Conservation (phyloP, 768 basidiomycete species). For the Lactarius pseudohatsudake region DNA sequence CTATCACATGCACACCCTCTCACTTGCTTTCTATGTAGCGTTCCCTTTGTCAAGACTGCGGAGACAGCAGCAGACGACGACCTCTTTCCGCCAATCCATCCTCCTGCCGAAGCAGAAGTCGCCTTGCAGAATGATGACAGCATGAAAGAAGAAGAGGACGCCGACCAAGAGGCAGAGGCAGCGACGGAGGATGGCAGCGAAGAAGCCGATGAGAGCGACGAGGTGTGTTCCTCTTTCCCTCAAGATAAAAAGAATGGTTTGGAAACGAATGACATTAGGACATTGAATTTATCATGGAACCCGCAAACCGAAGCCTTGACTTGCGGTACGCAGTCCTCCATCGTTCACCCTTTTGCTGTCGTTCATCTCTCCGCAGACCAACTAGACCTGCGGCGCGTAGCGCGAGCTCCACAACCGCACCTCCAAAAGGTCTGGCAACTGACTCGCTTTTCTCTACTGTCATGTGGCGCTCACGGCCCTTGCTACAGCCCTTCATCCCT, state of each 20-base stretch:
- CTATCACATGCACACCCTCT: constrained; percentile 2
- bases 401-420: constrained; percentile 35
- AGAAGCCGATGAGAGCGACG: constrained; percentile 41
- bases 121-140: constrained; percentile 21
- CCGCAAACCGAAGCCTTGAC: constrained; percentile 67
- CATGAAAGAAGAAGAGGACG: constrained; percentile 26
- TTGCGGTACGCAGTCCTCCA: constrained; percentile 51
- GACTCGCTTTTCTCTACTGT: not conserved
- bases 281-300: constrained; percentile 91
- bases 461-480: constrained; percentile 13
- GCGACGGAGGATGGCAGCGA: constrained; percentile 42
- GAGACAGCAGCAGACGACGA: constrained; percentile 20
- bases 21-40: constrained; percentile 7
- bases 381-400: constrained; percentile 35
- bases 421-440: constrained; percentile 33
- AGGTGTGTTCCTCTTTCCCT: constrained; percentile 50
- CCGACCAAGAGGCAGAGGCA: constrained; percentile 35
- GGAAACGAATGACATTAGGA: constrained; percentile 46
- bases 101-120: constrained; percentile 28
- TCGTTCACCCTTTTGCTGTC: constrained; percentile 8
- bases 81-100: constrained; percentile 12
- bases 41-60: constrained; percentile 19
- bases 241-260: constrained; percentile 9
- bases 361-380: constrained; percentile 36
- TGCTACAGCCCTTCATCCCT: constrained; percentile 42